Conservation (phyloP, 2,329 filamentous ascomycete genomes). For the Akanthomyces muscarius region DNA sequence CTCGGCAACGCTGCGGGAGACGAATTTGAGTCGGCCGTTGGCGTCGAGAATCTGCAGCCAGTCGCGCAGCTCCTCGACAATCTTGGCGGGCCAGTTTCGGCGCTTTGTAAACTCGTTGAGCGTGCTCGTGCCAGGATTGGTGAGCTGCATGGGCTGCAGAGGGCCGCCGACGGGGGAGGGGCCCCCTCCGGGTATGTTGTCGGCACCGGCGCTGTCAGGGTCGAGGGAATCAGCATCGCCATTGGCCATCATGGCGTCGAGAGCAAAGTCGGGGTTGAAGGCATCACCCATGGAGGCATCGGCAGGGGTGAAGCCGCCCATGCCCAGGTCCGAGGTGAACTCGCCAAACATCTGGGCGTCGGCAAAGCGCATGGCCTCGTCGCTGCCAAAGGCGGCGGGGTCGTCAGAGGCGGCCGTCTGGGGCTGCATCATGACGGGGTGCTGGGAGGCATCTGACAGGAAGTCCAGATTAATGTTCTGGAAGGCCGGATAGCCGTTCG, state of each 20-base stretch:
- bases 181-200: slow-evolving; percentile 39
- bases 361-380: slow-evolving; percentile 12
- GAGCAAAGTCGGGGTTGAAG: slow-evolving; percentile 15
- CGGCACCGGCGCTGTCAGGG: slow-evolving; percentile 32
- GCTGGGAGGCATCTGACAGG: slow-evolving; percentile 13
- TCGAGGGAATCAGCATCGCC: slow-evolving; percentile 28
- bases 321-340: slow-evolving; percentile 10
- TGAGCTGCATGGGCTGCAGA: slow-evolving; percentile 23
- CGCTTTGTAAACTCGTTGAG: slow-evolving; percentile 58
- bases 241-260: slow-evolving; percentile 19
- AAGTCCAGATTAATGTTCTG: slow-evolving; percentile 8
- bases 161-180: slow-evolving; percentile 39
- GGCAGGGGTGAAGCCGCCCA: slow-evolving; percentile 4
- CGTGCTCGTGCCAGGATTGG: slow-evolving; percentile 36
- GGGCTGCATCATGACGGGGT: not conserved
- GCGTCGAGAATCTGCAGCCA: slow-evolving; percentile 83
- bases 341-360: slow-evolving; percentile 10
- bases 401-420: not conserved
- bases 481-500: slow-evolving; percentile 5
- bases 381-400: not conserved
- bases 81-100: slow-evolving; percentile 78
- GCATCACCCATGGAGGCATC: slow-evolving; percentile 6
- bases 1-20: slow-evolving; percentile 71
- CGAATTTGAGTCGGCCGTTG: slow-evolving; percentile 77
- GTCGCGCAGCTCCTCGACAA: slow-evolving; percentile 86